A percentile compares a stretch with the other conserved stretches of the same genome.
phyloP scores from a whole-genome alignment of 176 grass and related monocot species.

The maize (Zea mays) region DNA sequence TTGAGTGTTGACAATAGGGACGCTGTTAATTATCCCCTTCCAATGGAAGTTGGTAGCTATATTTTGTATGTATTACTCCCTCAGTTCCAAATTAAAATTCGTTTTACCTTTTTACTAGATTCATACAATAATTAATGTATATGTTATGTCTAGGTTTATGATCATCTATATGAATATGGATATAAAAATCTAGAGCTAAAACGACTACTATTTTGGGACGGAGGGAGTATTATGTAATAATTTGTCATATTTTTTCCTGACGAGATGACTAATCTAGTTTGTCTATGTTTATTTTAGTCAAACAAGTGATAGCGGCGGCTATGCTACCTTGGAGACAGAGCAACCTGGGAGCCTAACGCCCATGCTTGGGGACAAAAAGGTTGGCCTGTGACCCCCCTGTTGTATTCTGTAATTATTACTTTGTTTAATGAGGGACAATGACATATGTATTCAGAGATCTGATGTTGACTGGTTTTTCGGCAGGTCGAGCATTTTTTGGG shows the following conservation, averaged over 20 bases:
- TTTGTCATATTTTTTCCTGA: slow-evolving; percentile 9
- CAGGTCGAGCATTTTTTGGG: slow-evolving; percentile 77
- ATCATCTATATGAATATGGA: no score
- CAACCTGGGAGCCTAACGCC: slow-evolving; percentile 70
- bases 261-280: slow-evolving; percentile 32
- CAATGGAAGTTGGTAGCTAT: background rate
- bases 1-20: background rate
- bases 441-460: slow-evolving; percentile 21
- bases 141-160: no score
- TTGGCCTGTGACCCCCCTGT: slow-evolving; percentile 25
- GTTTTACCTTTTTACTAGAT: no score
- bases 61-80: background rate
- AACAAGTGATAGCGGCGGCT: slow-evolving; percentile 23
- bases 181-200: no score
- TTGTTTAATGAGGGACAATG: slow-evolving; percentile 13
- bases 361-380: slow-evolving; percentile 64
- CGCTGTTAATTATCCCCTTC: background rate
- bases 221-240: background rate
- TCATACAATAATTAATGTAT: no score
- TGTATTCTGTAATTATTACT: slow-evolving; percentile 29
- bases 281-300: slow-evolving; percentile 45
- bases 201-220: no score
- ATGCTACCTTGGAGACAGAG: slow-evolving; percentile 74
- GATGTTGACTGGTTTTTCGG: slow-evolving; percentile 15
- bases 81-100: no score